Conservation (phyloP, 768 basidiomycete species). For the Sporobolomyces roseus region DNA sequence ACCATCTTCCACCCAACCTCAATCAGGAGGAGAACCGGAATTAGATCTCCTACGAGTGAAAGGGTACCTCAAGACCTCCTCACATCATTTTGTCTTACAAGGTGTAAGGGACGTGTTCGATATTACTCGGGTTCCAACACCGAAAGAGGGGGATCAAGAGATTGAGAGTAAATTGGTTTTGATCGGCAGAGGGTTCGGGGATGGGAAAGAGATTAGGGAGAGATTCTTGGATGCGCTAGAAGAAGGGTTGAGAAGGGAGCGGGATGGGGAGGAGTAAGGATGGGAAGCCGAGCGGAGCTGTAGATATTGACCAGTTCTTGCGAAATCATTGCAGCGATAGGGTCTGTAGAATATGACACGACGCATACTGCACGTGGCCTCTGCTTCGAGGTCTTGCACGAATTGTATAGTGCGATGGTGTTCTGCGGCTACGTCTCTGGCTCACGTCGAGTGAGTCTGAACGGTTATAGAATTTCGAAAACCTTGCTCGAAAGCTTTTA, state of each 20-base stretch:
- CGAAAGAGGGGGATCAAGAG: neutral
- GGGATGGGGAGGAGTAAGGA: neutral
- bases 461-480: too few species aligned
- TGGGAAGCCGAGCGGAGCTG: too few species aligned
- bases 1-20: neutral
- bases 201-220: slow-evolving; percentile 1
- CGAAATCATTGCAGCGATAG: too few species aligned
- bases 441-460: too few species aligned
- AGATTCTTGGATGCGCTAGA: slow-evolving; percentile 14
- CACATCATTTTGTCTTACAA: slow-evolving; percentile 66
- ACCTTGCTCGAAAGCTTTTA: too few species aligned
- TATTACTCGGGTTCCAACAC: slow-evolving; percentile 26
- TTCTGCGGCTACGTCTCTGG: too few species aligned
- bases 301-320: too few species aligned
- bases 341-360: too few species aligned
- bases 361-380: too few species aligned
- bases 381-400: too few species aligned
- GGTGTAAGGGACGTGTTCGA: slow-evolving; percentile 91
- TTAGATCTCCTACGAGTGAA: slow-evolving; percentile 80
- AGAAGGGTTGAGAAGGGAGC: neutral
- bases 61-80: slow-evolving; percentile 59
- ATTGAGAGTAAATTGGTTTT: slow-evolving; percentile 39
- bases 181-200: slow-evolving; percentile 41
- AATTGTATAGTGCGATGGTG: too few species aligned
- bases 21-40: neutral